Percentiles rank a stretch among this genome's conserved stretches.
Conservation (phyloP, 2,329 filamentous ascomycete genomes). For the Neospermospora avenae region DNA sequence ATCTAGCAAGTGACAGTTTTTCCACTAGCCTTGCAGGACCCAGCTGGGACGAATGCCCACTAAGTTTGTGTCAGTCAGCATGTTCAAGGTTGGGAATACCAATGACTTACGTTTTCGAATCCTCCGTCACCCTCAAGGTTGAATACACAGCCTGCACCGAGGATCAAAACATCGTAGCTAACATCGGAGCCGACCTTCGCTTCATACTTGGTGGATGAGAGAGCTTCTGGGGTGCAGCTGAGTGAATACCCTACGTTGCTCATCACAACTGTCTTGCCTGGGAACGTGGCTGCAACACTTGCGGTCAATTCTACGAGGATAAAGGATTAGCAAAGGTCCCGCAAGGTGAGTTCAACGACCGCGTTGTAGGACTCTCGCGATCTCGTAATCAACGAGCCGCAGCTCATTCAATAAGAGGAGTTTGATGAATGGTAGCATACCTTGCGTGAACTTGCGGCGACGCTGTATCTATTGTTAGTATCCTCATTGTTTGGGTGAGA, state of each 20-base stretch:
- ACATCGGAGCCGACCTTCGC: conserved; percentile 21
- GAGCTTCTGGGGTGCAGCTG: conserved; percentile 6
- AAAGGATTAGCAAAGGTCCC: too few relatives aligned
- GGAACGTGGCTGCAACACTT: conserved; percentile 11
- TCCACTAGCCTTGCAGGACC: conserved; percentile 1
- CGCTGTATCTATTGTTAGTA: conserved; percentile 1
- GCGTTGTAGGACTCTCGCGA: too few relatives aligned
- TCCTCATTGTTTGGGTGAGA: not conserved
- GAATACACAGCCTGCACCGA: conserved; percentile 15
- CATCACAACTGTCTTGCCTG: conserved; percentile 17
- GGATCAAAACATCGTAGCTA: conserved; percentile 18
- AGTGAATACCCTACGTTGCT: conserved; percentile 18
- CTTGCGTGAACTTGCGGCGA: conserved; percentile 21
- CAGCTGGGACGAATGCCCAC: conserved; percentile 13
- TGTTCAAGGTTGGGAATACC: not conserved
- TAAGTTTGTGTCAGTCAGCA: not conserved
- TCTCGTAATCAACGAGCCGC: too few relatives aligned
- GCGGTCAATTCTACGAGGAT: too few relatives aligned
- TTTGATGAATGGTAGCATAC: too few relatives aligned
- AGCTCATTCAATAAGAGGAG: too few relatives aligned
- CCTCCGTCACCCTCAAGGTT: conserved; percentile 11
- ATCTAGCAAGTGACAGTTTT: conserved; percentile 13
- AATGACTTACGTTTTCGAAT: not conserved
- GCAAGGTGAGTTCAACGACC: too few relatives aligned
- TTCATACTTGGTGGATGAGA: conserved; percentile 16